Percentiles rank a stretch among this genome's conserved stretches.
phyloP scores from a whole-genome alignment of 2,329 filamentous ascomycete genomes.

The Neurospora crassa region DNA sequence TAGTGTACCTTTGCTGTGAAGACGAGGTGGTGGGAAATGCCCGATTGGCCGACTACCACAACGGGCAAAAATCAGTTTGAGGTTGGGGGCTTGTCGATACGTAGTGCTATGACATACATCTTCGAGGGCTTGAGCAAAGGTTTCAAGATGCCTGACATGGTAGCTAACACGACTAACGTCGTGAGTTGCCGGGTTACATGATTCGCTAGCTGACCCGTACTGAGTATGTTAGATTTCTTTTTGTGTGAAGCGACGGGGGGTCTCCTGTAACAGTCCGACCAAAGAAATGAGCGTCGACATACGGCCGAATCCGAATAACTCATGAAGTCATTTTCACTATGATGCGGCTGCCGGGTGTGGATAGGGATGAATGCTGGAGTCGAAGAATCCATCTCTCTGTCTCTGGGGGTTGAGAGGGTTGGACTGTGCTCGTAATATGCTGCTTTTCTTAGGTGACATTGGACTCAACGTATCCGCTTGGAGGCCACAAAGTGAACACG shows the following conservation, averaged over 20 bases:
- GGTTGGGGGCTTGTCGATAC: background rate
- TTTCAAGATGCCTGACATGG: constrained; percentile 46
- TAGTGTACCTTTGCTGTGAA: constrained; percentile 43
- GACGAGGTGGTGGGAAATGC: constrained; percentile 48
- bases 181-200: constrained; percentile 37
- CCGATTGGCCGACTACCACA: constrained; percentile 38
- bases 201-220: constrained; percentile 35
- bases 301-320: constrained; percentile 40
- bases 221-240: constrained; percentile 23
- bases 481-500: background rate
- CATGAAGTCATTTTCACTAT: constrained; percentile 32
- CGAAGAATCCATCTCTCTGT: constrained; percentile 24
- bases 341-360: constrained; percentile 35
- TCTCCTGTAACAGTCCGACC: background rate
- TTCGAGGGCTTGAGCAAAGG: constrained; percentile 45
- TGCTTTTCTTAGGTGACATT: background rate
- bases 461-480: background rate
- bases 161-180: constrained; percentile 49
- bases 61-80: background rate
- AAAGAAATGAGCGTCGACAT: constrained; percentile 23
- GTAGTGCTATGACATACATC: constrained; percentile 31
- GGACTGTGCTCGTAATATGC: background rate
- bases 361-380: constrained; percentile 42
- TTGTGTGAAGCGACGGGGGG: background rate
- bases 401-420: background rate